phyloP scores from a whole-genome alignment of 75 land plant species.

The Cupressus sempervirens region DNA sequence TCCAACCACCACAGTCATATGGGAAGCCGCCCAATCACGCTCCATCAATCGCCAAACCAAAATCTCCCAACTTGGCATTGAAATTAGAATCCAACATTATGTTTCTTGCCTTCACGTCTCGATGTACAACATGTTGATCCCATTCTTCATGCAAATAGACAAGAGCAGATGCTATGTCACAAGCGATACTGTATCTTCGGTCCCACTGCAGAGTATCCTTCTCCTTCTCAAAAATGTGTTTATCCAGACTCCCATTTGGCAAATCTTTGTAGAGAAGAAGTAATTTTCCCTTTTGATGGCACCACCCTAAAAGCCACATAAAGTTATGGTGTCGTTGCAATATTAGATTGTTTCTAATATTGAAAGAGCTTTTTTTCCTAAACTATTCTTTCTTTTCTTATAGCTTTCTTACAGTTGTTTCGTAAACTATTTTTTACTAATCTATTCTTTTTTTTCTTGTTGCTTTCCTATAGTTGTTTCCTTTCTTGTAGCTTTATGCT shows the following conservation, averaged over 20 bases:
- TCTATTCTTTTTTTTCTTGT: too few species aligned
- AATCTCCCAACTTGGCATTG: neutral
- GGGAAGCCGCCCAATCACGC: neutral
- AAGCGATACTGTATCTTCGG: neutral
- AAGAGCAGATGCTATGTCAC: too few species aligned
- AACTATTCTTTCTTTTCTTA: too few species aligned
- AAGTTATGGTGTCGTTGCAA: slow-evolving; percentile 42
- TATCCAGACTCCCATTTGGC: neutral
- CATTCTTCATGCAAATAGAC: neutral
- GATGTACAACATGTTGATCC: neutral
- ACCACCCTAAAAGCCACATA: slow-evolving; percentile 32
- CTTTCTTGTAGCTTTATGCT: too few species aligned
- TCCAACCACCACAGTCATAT: too few species aligned
- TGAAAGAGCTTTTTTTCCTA: too few species aligned
- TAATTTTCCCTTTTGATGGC: slow-evolving; percentile 14
- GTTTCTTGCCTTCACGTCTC: neutral
- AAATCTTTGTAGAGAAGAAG: slow-evolving; percentile 19
- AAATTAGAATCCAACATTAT: neutral
- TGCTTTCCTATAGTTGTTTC: too few species aligned
- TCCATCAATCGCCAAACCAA: neutral
- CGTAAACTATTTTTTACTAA: too few species aligned
- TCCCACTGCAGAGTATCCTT: neutral
- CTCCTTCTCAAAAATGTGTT: neutral
- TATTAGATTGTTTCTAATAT: too few species aligned
- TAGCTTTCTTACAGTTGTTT: too few species aligned